Base-by-base conservation (phyloP, 106 monocot genomes). In the Xerophyta viscosa region DNA sequence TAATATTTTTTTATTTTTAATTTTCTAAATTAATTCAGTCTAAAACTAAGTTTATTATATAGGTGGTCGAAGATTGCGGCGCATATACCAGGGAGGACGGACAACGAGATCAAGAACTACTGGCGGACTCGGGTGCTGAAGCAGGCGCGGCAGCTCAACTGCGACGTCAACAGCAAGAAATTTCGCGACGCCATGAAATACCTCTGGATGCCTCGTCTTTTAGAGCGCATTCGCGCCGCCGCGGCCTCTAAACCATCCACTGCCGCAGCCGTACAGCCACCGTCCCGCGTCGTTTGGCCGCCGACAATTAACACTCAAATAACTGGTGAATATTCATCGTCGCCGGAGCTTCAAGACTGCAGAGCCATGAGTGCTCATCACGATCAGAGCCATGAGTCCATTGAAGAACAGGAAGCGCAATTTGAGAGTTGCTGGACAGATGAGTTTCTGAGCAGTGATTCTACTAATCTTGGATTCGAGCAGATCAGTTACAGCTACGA, bases 81-180 rank as follows among this genome's bases (percentile, higher is more conserved):
- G 39, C 75, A 75, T 62, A 45, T 84, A 56, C 84, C 84, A 0
- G 79, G 84, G 3, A 75, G 84, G 59, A 84, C 84, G 0, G 84
- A 84, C 61, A 84, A 84, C 50, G 84, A 84, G 54, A 87, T 87
- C 26, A 87, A 87, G 71, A 87, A 87, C 45, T 94, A 94, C 44
- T 88, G 93, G 93, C 52, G 93, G 48, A 94, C 93, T 1, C 48
- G 88, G 43, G 93, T 94, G 77, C 86, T 82, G 36, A 86, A 86
- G 37, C 86, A 86, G 36, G 86, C 86, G 1, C 80, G 80, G 39
- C 86, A 86, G 22, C 80, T 86, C 28, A 54, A 69, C 26, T 86
- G 84, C 47, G 47, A 20, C 3, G 30, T 53, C 52, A 31, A 74
- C 66, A 74, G 73, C 61, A 56, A 74, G 55, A 46, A 61, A 27